Conservation (phyloP, 2,329 filamentous ascomycete genomes). For the Cryphonectria carpinicola region DNA sequence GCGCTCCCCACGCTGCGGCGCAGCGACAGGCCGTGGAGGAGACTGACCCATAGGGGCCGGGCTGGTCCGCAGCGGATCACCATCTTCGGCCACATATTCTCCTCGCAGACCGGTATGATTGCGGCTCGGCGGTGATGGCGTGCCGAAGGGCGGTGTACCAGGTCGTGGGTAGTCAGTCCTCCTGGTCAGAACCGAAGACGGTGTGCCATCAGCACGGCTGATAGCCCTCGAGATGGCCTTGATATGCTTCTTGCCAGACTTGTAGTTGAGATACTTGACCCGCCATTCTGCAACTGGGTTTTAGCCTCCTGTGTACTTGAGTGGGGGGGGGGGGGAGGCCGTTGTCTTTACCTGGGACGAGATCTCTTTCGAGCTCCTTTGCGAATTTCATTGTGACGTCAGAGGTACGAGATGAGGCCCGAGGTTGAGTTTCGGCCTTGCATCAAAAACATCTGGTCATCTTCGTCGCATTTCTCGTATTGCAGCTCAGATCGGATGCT, state of each 20-base stretch:
- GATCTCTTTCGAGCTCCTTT: conserved; percentile 82
- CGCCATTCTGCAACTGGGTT: conserved; percentile 71
- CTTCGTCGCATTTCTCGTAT: background rate
- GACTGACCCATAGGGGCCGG: conserved; percentile 35
- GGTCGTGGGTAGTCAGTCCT: conserved; percentile 38
- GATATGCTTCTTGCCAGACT: conserved; percentile 91
- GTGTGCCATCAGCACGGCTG: conserved; percentile 60
- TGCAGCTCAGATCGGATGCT: background rate
- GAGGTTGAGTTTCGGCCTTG: background rate
- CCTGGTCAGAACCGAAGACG: conserved; percentile 39
- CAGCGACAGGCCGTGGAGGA: conserved; percentile 31
- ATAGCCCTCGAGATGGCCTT: conserved; percentile 80
- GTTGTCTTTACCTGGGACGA: conserved; percentile 74
- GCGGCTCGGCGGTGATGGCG: conserved; percentile 35
- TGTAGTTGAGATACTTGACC: conserved; percentile 93
- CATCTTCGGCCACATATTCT: conserved; percentile 5
- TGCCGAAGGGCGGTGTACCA: conserved; percentile 31
- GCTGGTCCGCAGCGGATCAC: conserved; percentile 34
- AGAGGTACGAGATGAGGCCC: conserved; percentile 11
- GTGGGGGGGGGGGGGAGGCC: too few species aligned
- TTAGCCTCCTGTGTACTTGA: background rate
- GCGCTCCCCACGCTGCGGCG: conserved; percentile 39
- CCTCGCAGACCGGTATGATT: conserved; percentile 33
- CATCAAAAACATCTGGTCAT: conserved; percentile 5
- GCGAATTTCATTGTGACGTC: conserved; percentile 64